Base-by-base conservation (phyloP, 805 yeast species). In the Wickerhamomyces alni region DNA sequence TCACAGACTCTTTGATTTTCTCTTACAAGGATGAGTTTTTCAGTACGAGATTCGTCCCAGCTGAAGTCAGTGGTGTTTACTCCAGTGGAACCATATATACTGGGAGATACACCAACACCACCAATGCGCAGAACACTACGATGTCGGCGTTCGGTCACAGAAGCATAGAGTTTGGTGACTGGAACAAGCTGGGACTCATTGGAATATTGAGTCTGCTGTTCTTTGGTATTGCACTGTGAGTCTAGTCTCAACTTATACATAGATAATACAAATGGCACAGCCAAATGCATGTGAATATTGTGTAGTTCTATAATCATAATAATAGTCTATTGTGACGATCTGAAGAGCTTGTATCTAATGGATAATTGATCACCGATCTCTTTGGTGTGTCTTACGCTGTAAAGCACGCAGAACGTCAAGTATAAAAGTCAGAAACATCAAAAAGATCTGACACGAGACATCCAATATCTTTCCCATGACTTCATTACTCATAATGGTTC, bases 1-100 rank as follows among this genome's bases (percentile, higher is more conserved):
- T 54, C 8, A 55, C 64, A 0, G 44, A 39, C 1, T 8, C 34
- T 1, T 19, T 40, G 18, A 45, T 50, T 3, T 40, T 54, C 21
- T 28, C 35, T 15, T 34, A 24, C 16, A 22, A 30, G 9, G 12
- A 34, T 15, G 16, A 35, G 3, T 18, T 11, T 8, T 2, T 18
- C 2, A 25, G 17, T 6, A 8, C 35, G 4, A 17, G 40, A 2
- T 27, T 19, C 4, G 27, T 45, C 8, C 47, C 46, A 17, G 37
- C 42, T 15, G 49, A 45, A 16, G 33, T 43, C 24, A 40, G 43
- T 15, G 49, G 43, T 10, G 29, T 39, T 33, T 37, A 37, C 11
- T 33, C 42, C 3, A 39, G 42, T 29, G 47, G 47, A 17, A 38
- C 42, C 7, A 38, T 44, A 15, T 44, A 44, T 42, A 48, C 52